phyloP scores from a whole-genome alignment of 1,139 yeast genomes.

The Lodderomyces theae region DNA sequence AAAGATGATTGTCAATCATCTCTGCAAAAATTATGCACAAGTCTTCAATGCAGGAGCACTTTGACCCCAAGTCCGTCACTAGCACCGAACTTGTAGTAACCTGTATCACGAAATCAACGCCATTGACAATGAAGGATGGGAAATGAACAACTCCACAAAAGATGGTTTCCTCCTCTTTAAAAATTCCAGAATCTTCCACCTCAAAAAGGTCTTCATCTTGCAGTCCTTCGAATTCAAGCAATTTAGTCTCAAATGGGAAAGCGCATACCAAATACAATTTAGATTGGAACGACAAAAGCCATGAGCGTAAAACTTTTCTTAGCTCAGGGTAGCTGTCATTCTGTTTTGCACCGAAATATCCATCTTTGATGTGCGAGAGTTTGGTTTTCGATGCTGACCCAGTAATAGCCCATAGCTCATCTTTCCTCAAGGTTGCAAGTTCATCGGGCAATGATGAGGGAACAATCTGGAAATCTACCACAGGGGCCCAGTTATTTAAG shows the following conservation, averaged over 20 bases:
- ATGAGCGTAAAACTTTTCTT: constrained; percentile 25
- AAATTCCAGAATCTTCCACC: constrained; percentile 21
- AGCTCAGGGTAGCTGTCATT: constrained; percentile 29
- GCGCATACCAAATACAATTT: constrained; percentile 32
- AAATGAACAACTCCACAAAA: constrained; percentile 12
- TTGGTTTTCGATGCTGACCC: constrained; percentile 41
- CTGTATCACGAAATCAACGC: constrained; percentile 24
- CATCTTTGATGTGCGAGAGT: constrained; percentile 38
- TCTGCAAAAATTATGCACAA: constrained; percentile 18
- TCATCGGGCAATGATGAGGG: constrained; percentile 24
- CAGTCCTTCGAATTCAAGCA: constrained; percentile 29
- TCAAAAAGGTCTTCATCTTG: constrained; percentile 23
- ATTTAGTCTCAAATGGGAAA: constrained; percentile 36
- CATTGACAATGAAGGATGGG: background rate
- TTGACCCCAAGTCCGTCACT: background rate
- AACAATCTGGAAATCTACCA: constrained; percentile 40
- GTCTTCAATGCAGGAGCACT: constrained; percentile 9
- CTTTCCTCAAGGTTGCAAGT: constrained; percentile 20
- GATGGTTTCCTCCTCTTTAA: constrained; percentile 15
- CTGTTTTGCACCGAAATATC: constrained; percentile 30
- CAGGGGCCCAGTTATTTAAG: constrained; percentile 51
- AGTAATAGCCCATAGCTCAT: constrained; percentile 49
- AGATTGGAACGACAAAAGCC: constrained; percentile 17
- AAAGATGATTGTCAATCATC: constrained; percentile 13
- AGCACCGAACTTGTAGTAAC: constrained; percentile 26